Base-by-base conservation (phyloP, 306 rosid genomes). In the Gastrolobium villosum region DNA sequence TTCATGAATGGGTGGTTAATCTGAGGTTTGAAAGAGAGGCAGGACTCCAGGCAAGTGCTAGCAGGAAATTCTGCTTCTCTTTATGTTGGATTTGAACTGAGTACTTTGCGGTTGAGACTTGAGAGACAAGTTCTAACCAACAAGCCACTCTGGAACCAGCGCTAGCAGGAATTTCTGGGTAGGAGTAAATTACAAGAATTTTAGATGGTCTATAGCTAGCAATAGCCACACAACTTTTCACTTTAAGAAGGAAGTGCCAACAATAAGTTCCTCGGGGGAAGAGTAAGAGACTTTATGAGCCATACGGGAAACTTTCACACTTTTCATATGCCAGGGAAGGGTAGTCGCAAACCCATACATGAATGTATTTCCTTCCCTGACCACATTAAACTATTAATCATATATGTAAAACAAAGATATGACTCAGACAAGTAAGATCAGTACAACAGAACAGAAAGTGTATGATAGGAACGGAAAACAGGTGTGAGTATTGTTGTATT, bases 141-240 rank as follows among this genome's bases (percentile, higher is more conserved):
- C 26, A 20, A 20, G 26, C 26, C 26, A 20, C 26, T 20, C 26
- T 20, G 26, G 26, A 20, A 20, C 26, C 26, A 20, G 10, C 43
- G 41, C 43, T 5, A 30, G 9, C 78, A 31, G 59, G 39, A 75
- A 61, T 69, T 75, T 82, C 62, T 37, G 14, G 31, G 78, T n/a
- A 61, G 62, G 55, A 70, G 45, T 54, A 55, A 62, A 13, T 31
- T 26, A 62, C 10, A 55, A 76, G 10, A 31, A 32, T 11, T 56
- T 62, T 46, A 14, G 50, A 76, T 9, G 28, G 61, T 28, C 68
- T 61, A 20, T 13, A 52, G 30, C 53, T 5, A 62, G 10, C 10
- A 15, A 65, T 6, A 43, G 39, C 39, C 52, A 26, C 54, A 4
- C 52, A 10, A 30, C 54, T 65, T 43, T 43, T n/a, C 53, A 20